Evolutionary conservation across 2,329 filamentous ascomycete species (phyloP), one percentile per base, ranked within the genome.

Genomic region (Fusarium odoratissimum): DNA sequence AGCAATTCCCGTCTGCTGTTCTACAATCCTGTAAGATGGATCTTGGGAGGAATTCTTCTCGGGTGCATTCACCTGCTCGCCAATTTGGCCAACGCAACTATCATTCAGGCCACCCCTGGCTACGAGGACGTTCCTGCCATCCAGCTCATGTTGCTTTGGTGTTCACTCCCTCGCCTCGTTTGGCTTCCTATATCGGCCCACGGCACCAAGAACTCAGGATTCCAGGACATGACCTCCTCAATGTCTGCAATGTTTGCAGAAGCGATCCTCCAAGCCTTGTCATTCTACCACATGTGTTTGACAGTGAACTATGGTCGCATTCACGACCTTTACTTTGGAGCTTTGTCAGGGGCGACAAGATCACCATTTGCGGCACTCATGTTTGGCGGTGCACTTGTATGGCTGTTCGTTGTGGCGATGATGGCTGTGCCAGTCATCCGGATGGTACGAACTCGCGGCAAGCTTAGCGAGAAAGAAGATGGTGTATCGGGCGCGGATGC

Each of bases 321-420:
- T 12, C 55, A 74, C 6, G 10, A 30, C 4, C 64, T 72, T 9
- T 63, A 72, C 37, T 38, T 57, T 2, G 45, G 42, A 2, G 37
- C 35, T 9, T 33, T 72, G 9, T 19, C 25, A 10, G 21, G 12
- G 9, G 59, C 28, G 25, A 25, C 55, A 25, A 35, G 13, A 23
- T 51, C 45, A 23, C 28, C 48, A 16, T 25, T 46, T n/a, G 63
- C 69, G 12, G 28, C 6, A 7, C 10, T 71, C 0, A 60, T 72
- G 63, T 72, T 71, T 46, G 14, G 16, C 4, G 67, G 67, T 23
- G 67, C 67, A 7, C 45, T 72, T 11, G 4, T 37, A 1, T 72
- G 72, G 71, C 19, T 74, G 4, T 28, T 65, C 1, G 10, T 30
- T 2, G 30, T 48, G 2, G 45, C 51, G 0, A 10, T 45, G 4